Evolutionary conservation across 805 yeast genomes (phyloP).

Genomic region (Ogataea pini): DNA sequence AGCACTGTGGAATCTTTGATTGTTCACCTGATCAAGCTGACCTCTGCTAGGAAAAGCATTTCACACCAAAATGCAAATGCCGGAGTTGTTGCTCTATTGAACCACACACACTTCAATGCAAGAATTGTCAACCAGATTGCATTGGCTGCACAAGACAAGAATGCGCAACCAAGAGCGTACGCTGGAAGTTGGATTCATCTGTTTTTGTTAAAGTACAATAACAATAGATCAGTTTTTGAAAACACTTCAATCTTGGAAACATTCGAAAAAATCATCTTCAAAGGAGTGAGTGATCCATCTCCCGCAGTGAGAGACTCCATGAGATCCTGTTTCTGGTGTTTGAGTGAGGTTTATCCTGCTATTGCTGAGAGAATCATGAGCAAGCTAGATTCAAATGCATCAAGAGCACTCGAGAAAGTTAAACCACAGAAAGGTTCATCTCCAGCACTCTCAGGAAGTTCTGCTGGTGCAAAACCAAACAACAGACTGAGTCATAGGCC

Average conservation of each 20-base stretch:
- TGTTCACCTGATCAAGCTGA: slow-evolving; percentile 50
- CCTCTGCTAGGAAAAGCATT: slow-evolving; percentile 63
- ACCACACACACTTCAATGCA: slow-evolving; percentile 53
- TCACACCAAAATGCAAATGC: slow-evolving; percentile 59
- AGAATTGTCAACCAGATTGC: slow-evolving; percentile 53
- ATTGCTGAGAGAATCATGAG: slow-evolving; percentile 43
- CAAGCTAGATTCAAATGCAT: slow-evolving; percentile 45
- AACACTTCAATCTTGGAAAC: slow-evolving; percentile 40
- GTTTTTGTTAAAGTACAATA: slow-evolving; percentile 51
- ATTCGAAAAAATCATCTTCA: slow-evolving; percentile 51
- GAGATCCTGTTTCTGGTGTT: slow-evolving; percentile 74
- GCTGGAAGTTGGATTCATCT: slow-evolving; percentile 73
- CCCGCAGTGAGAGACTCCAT: slow-evolving; percentile 76
- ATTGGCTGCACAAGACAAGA: slow-evolving; percentile 64
- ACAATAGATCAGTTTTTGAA: slow-evolving; percentile 33
- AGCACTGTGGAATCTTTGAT: slow-evolving; percentile 49
- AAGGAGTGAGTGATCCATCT: slow-evolving; percentile 76
- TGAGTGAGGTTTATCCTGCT: slow-evolving; percentile 53
- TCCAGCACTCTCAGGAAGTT: background rate
- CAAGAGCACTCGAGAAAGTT: slow-evolving; percentile 62
- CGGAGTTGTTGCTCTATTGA: slow-evolving; percentile 55
- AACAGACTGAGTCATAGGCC: slow-evolving; percentile 37
- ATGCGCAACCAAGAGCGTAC: slow-evolving; percentile 66
- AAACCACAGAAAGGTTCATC: slow-evolving; percentile 40
- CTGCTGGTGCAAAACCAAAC: slow-evolving; percentile 17